Conservation (phyloP, 768 basidiomycete genomes). For the Pulveroboletus sp. region DNA sequence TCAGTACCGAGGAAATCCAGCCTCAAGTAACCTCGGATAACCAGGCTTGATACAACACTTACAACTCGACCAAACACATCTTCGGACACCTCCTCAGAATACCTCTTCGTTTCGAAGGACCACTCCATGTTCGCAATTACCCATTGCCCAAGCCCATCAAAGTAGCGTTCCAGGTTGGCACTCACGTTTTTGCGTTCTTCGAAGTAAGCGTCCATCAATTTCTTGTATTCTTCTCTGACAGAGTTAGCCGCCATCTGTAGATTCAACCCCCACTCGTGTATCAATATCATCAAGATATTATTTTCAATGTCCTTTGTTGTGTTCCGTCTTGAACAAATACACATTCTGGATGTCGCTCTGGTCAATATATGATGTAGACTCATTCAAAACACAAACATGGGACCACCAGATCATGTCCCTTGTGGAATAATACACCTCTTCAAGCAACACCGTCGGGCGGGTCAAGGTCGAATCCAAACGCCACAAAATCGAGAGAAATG, state of each 20-base stretch:
- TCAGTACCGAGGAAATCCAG: slow-evolving; percentile 2
- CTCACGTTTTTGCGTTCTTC: slow-evolving; percentile 43
- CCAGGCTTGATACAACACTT: not conserved
- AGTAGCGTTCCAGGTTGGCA: slow-evolving; percentile 47
- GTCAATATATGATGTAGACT: not conserved
- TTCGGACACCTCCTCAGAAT: slow-evolving; percentile 57
- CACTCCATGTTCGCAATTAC: slow-evolving; percentile 63
- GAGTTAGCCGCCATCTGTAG: slow-evolving; percentile 61
- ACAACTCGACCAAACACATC: slow-evolving; percentile 40
- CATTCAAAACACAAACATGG: slow-evolving; percentile 46
- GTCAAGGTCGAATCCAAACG: slow-evolving; percentile 60
- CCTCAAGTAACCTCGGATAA: not conserved
- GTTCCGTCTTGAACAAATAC: slow-evolving; percentile 74
- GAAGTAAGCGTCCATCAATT: slow-evolving; percentile 50
- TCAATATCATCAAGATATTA: slow-evolving; percentile 68
- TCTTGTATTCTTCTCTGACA: slow-evolving; percentile 49
- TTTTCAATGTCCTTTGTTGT: slow-evolving; percentile 63
- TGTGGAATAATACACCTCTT: slow-evolving; percentile 55
- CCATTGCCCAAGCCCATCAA: slow-evolving; percentile 59
- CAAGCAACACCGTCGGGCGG: slow-evolving; percentile 60
- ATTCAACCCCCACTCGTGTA: slow-evolving; percentile 49
- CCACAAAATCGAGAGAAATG: slow-evolving; percentile 60
- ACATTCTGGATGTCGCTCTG: slow-evolving; percentile 45
- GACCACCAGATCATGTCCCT: slow-evolving; percentile 69
- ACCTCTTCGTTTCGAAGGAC: slow-evolving; percentile 68